Base-by-base conservation (phyloP, 768 basidiomycete genomes). In the Piloderma croceum region DNA sequence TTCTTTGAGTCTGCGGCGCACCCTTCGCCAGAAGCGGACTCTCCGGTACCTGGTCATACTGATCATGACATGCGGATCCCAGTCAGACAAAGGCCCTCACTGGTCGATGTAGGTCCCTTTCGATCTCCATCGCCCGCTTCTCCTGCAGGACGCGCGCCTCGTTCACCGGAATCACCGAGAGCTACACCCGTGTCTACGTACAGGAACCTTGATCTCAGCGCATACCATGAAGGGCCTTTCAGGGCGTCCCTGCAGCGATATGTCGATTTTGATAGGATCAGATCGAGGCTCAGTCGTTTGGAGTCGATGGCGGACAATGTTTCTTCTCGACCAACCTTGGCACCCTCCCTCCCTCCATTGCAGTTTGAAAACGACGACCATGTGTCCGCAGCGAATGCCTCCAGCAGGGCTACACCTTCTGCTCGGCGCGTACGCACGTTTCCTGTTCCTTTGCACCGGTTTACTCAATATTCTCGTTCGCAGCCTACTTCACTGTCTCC, bases 181-280 rank as follows among this genome's bases (percentile, higher is more conserved):
- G 19, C 24, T 19, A 18, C 47, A 5, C 6, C 31, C 9, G 43
- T 38, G 7, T 40, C 45, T 17, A 34, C 50, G 7, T 43, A 41
- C 24, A 43, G 50, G 15, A 43, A 48, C 25, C 46, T 69, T 10
- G 55, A 70, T 46, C 59, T 66, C 0, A 56, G 62, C 10, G 52
- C 60, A 2, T 70, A 68, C 46, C 61, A 62, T 7, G 66, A 71
- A 32, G 73, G 74, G 4, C 69, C 70, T 1, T 74, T 74, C 58
- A 55, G 72, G 20, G 69, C 69, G 36, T 73, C 74, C 2, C 57
- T 77, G 43, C 65, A 69, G 39, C 60, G 68, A 25, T 42, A 46
- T 32, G 38, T 43, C 4, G 50, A 44, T 36, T 47, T 46, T 42
- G 54, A 49, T 38, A 35, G 32, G 34, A 35, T 18, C 9, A 9